Evolutionary conservation across 164 flowering plant genomes (phyloP), one percentile per base, ranked within the genome.

Genomic region (Chimonanthus salicifolius): DNA sequence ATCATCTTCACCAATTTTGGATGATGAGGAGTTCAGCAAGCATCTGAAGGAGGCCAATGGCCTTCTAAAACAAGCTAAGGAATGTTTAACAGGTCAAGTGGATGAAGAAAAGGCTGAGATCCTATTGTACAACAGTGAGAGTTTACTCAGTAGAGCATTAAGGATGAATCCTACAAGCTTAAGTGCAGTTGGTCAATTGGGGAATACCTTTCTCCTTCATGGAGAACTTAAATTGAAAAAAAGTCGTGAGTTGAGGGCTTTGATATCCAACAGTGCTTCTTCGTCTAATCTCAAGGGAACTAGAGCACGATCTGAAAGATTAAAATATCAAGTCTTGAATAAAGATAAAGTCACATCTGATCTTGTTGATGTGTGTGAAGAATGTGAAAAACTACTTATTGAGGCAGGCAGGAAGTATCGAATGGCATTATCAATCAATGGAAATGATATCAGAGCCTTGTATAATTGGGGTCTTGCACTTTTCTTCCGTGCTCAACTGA

Each of bases 391-490:
- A 71, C 91, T 94, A 48, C 97, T 94, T 63, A 82, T 94, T 67
- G 84, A 89, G 79, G 99, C 99, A 4, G 99, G 99, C 70, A 87
- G 91, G 83, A 89, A 82, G 72, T 94, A 92, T 76, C 85, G 86
- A 75, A 70, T 83, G 81, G 97, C 95, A 54, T 81, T 92, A 73
- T 84, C 97, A 46, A 91, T 94, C 62, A 95, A 94, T 80, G 90
- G 87, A 64, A 84, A 82, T 85, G 99, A 94, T 81, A 80, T 84
- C 72, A 83, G 92, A 84, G 91, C 97, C 21, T 78, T 92, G 21
- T 92, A 94, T 71, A 94, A 94, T 69, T 94, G 99, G 99, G 99
- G 99, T 13, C 92, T 94, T 72, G 97, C 99, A 46, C 94, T 92
- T 58, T 82, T 87, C 67, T 94, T 87, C 80, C 94, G 98, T 60